Evolutionary conservation across 768 basidiomycete genomes (phyloP).

Genomic region (Suillus occidentalis): DNA sequence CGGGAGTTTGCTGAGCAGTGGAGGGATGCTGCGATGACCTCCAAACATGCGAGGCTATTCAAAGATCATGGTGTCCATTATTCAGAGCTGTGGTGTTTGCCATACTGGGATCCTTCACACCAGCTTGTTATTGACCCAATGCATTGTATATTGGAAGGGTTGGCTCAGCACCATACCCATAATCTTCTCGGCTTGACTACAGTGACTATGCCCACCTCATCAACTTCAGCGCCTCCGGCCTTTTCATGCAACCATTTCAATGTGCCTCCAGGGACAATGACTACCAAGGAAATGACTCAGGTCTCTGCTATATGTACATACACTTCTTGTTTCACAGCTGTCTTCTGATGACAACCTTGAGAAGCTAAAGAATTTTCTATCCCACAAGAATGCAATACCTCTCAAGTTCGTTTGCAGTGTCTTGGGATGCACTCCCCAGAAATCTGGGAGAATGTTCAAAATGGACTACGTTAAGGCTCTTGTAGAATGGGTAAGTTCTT

Average conservation of each 20-base stretch:
- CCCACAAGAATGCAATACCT: conserved; percentile 6
- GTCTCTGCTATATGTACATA: conserved; percentile 12
- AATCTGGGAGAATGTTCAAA: conserved; percentile 3
- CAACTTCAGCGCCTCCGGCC: not conserved
- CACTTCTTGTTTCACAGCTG: conserved; percentile 1
- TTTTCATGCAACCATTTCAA: not conserved
- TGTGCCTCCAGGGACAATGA: not conserved
- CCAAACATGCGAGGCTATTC: conserved; percentile 11
- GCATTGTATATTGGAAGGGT: conserved; percentile 26
- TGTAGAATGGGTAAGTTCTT: conserved; percentile 13
- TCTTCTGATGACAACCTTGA: not conserved
- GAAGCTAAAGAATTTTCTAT: conserved; percentile 4
- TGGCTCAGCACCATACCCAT: conserved; percentile 5
- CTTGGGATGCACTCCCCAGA: conserved; percentile 4
- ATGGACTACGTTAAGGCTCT: conserved; percentile 9
- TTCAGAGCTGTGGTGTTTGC: conserved; percentile 22
- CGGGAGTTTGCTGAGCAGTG: conserved; percentile 15
- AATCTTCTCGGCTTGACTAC: conserved; percentile 10
- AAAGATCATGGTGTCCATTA: conserved; percentile 20
- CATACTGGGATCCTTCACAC: conserved; percentile 26
- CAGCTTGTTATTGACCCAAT: conserved; percentile 26
- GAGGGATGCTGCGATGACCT: conserved; percentile 7
- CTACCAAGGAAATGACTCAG: conserved; percentile 6
- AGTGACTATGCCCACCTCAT: not conserved
- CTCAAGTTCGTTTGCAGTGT: conserved; percentile 6